Percentiles rank a stretch among this genome's conserved stretches.
phyloP scores from a whole-genome alignment of 495 filamentous ascomycete genomes.

The Aspergillus bertholletiae region DNA sequence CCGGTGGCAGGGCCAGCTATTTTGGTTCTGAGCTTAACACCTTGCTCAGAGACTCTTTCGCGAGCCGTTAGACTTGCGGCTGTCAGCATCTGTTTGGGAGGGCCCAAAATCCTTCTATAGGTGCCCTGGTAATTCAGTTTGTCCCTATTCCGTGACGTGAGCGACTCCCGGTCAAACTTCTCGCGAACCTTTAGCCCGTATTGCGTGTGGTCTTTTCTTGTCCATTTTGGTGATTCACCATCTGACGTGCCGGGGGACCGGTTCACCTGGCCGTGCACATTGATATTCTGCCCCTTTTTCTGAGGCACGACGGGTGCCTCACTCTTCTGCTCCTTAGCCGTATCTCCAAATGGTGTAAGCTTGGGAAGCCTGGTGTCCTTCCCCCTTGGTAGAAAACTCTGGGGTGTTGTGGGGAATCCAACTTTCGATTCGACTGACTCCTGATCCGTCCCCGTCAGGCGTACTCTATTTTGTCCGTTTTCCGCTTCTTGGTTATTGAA shows the following conservation, averaged over 20 bases:
- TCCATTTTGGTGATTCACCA: slow-evolving; percentile 13
- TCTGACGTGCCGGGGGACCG: slow-evolving; percentile 14
- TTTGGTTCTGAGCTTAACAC: slow-evolving; percentile 25
- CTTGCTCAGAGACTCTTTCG: slow-evolving; percentile 17
- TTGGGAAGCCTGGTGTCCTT: slow-evolving; percentile 36
- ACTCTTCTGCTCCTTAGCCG: slow-evolving; percentile 9
- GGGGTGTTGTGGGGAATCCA: background rate
- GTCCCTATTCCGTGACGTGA: slow-evolving; percentile 19
- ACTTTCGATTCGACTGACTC: background rate
- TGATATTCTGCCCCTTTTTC: slow-evolving; percentile 1
- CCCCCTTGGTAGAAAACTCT: slow-evolving; percentile 8
- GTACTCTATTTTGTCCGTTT: background rate
- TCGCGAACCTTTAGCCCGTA: slow-evolving; percentile 31
- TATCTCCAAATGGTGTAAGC: slow-evolving; percentile 21
- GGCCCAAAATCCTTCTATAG: slow-evolving; percentile 21
- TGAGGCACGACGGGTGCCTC: background rate
- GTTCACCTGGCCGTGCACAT: background rate
- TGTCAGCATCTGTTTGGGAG: slow-evolving; percentile 15
- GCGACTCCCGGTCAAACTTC: slow-evolving; percentile 29
- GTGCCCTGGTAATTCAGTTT: slow-evolving; percentile 20
- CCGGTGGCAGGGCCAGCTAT: slow-evolving; percentile 25
- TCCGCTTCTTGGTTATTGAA: background rate
- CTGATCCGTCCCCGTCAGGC: background rate
- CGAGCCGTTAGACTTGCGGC: slow-evolving; percentile 2
- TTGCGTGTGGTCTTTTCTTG: slow-evolving; percentile 26